Evolutionary conservation across 306 rosid genomes (phyloP).

Genomic region (Cucumis cinereus): DNA sequence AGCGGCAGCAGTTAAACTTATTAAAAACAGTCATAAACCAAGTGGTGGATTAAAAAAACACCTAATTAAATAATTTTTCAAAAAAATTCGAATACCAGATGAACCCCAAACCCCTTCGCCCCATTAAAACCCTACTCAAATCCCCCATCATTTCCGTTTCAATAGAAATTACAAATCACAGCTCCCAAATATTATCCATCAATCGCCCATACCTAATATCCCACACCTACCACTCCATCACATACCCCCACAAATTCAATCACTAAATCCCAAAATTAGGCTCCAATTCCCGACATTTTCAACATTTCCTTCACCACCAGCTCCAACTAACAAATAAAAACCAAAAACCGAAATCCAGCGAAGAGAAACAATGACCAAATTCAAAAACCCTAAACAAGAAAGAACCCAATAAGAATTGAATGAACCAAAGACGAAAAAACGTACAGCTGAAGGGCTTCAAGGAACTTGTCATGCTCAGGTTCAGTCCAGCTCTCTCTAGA

Average conservation of each 20-base stretch:
- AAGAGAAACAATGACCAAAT: background rate
- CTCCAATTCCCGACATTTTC: background rate
- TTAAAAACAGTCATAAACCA: background rate
- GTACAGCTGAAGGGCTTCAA: conserved; percentile 95
- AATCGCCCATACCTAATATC: background rate
- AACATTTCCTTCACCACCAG: background rate
- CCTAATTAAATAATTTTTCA: background rate
- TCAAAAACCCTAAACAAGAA: background rate
- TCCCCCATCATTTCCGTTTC: background rate
- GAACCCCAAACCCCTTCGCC: background rate
- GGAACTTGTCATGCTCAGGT: conserved; percentile 94
- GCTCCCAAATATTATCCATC: background rate
- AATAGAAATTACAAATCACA: background rate
- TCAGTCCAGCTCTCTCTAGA: conserved; percentile 98
- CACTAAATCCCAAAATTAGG: background rate
- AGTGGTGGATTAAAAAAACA: background rate
- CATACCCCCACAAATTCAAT: background rate
- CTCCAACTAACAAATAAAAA: background rate
- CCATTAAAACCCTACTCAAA: conserved; percentile 5
- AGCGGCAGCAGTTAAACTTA: background rate
- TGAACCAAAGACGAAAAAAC: background rate
- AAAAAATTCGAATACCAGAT: background rate
- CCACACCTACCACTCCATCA: background rate
- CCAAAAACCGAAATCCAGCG: background rate
- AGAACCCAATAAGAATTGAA: background rate